A percentile compares a stretch with the other conserved stretches of the same genome.
phyloP scores from a whole-genome alignment of 805 yeast genomes.

The Yarrowia bubula region DNA sequence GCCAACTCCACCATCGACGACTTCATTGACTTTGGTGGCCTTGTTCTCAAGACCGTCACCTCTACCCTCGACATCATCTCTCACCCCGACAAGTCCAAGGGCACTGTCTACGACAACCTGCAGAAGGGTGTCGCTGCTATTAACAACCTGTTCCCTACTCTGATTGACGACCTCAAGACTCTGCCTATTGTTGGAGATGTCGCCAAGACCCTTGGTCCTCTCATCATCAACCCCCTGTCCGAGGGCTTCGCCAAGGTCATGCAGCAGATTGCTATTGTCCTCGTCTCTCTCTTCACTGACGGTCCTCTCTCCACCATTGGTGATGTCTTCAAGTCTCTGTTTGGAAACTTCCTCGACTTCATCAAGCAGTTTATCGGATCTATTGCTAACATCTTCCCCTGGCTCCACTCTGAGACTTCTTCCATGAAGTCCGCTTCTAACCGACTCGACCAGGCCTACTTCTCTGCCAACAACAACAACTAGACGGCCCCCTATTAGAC shows the following conservation, averaged over 20 bases:
- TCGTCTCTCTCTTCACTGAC: slow-evolving; percentile 11
- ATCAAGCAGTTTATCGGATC: slow-evolving; percentile 18
- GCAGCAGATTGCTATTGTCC: slow-evolving; percentile 16
- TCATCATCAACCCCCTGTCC: slow-evolving; percentile 19
- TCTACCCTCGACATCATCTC: slow-evolving; percentile 11
- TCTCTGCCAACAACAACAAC: not conserved
- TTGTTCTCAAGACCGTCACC: slow-evolving; percentile 13
- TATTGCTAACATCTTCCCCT: slow-evolving; percentile 19
- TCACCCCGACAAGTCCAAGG: slow-evolving; percentile 11
- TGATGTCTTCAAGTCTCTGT: not conserved
- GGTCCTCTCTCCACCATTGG: slow-evolving; percentile 7
- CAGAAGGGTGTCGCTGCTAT: slow-evolving; percentile 5
- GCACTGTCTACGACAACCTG: slow-evolving; percentile 17
- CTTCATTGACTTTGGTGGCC: slow-evolving; percentile 3
- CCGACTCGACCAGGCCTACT: slow-evolving; percentile 23
- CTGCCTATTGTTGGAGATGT: slow-evolving; percentile 11
- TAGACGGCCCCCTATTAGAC: not conserved
- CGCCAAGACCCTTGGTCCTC: slow-evolving; percentile 15
- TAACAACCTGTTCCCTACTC: slow-evolving; percentile 13
- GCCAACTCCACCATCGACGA: slow-evolving; percentile 9
- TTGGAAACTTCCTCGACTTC: not conserved
- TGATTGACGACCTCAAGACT: slow-evolving; percentile 18
- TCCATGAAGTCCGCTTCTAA: slow-evolving; percentile 24
- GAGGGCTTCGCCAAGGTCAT: slow-evolving; percentile 21
- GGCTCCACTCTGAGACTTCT: slow-evolving; percentile 22